These are phyloP conservation scores for Voacanga thouarsii DNA, from an alignment of 257 asterid genomes.

Conservation along the genomic window DNA sequence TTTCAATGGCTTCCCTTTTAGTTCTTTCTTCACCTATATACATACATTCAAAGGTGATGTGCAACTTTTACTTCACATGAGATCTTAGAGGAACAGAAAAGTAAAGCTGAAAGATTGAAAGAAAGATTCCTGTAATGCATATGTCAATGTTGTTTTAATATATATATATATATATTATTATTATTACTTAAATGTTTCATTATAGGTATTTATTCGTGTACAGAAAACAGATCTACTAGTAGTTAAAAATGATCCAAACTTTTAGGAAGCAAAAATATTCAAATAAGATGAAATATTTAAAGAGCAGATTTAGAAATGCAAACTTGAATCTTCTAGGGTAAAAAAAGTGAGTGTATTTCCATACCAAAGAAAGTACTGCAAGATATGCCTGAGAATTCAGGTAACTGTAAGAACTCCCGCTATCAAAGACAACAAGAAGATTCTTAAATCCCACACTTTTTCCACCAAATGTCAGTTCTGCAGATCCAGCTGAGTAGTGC, in stretches of 20 bases:
- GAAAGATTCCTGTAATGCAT: not conserved
- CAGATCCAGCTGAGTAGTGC: conserved; percentile 79
- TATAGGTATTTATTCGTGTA: not conserved
- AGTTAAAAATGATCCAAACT: not conserved
- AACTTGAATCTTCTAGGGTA: not conserved
- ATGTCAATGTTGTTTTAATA: not conserved
- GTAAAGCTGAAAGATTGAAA: not conserved
- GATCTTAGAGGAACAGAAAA: conserved; percentile 1
- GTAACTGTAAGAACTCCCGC: conserved; percentile 95
- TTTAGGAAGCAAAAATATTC: not conserved
- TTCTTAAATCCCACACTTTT: conserved; percentile 67
- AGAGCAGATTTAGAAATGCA: too few relatives aligned
- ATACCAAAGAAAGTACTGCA: conserved; percentile 59
- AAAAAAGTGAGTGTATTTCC: not conserved
- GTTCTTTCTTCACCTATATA: conserved; percentile 56
- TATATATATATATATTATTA: not conserved
- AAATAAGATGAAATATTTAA: not conserved
- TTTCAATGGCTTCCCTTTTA: conserved; percentile 59
- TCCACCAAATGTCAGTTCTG: conserved; percentile 75
- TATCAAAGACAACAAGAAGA: conserved; percentile 77
- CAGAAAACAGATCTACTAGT: not conserved
- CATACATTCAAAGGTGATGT: not conserved
- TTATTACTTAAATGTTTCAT: not conserved
- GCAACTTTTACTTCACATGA: not conserved
- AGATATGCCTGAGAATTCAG: conserved; percentile 67